These are phyloP conservation scores for Elaeis oleifera DNA, from an alignment of 202 grass and related monocot genomes.

Conservation along the genomic window DNA sequence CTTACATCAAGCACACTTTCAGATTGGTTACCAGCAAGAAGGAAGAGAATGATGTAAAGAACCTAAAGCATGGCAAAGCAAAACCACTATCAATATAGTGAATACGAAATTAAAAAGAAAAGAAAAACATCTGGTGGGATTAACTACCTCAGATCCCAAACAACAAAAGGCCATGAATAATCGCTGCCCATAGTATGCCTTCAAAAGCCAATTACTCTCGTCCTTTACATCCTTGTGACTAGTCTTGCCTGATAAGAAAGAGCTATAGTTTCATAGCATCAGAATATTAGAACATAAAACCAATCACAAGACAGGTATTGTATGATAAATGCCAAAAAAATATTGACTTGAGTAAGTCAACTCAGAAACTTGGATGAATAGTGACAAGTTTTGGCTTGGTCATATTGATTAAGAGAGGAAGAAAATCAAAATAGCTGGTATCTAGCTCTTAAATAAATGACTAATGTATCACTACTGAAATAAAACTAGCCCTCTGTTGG, in stretches of 20 bases:
- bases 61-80: conserved; percentile 38
- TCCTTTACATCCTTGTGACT: conserved; percentile 94
- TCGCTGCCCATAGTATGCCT: conserved; percentile 68
- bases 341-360: no score
- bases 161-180: conserved; percentile 94
- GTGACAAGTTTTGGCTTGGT: no score
- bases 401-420: no score
- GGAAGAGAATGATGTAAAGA: conserved; percentile 82
- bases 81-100: no score
- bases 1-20: conserved; percentile 65
- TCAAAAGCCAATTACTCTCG: conserved; percentile 77
- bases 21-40: conserved; percentile 51
- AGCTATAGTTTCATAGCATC: conserved; percentile 28
- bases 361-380: no score
- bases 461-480: no score
- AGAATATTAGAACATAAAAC: conserved; percentile 3
- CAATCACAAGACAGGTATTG: no score
- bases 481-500: no score
- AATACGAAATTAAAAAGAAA: background rate
- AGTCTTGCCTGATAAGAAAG: conserved; percentile 81
- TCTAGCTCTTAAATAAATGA: no score
- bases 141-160: conserved; percentile 80
- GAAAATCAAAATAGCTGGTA: no score
- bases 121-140: background rate
- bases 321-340: no score